phyloP scores from a whole-genome alignment of 305 asterid species.

The Striga hermonthica region DNA sequence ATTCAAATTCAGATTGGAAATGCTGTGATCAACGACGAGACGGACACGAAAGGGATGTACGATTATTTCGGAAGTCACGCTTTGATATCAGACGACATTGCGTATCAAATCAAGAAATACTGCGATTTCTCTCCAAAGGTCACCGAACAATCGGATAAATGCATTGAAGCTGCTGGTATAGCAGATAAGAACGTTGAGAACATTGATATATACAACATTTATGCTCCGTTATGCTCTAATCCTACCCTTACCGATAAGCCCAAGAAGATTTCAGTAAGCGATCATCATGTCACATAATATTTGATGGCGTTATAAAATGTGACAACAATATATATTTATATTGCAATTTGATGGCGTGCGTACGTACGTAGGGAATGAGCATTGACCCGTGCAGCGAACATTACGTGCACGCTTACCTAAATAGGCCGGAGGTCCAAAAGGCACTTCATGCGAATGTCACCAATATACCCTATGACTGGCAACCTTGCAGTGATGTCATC shows the following conservation, averaged over 20 bases:
- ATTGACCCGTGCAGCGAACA: constrained; percentile 67
- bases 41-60: constrained; percentile 54
- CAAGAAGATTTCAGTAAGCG: constrained; percentile 39
- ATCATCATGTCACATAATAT: not conserved
- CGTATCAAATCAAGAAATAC: constrained; percentile 29
- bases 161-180: constrained; percentile 34
- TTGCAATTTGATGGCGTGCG: not conserved
- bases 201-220: constrained; percentile 51
- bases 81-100: constrained; percentile 46
- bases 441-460: constrained; percentile 82
- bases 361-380: not conserved
- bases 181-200: constrained; percentile 9
- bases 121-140: constrained; percentile 47
- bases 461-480: constrained; percentile 54
- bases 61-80: constrained; percentile 59
- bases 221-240: constrained; percentile 49
- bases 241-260: constrained; percentile 39
- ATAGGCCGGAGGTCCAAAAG: constrained; percentile 62
- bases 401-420: constrained; percentile 56
- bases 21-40: constrained; percentile 57
- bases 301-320: too few species aligned
- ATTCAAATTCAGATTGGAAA: constrained; percentile 51
- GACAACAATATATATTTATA: too few species aligned
- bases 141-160: constrained; percentile 34
- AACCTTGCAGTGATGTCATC: constrained; percentile 56